These are phyloP conservation scores for Peronospora belbahrii DNA, from an alignment of 352 stramenopile genomes.

Conservation along the genomic window DNA sequence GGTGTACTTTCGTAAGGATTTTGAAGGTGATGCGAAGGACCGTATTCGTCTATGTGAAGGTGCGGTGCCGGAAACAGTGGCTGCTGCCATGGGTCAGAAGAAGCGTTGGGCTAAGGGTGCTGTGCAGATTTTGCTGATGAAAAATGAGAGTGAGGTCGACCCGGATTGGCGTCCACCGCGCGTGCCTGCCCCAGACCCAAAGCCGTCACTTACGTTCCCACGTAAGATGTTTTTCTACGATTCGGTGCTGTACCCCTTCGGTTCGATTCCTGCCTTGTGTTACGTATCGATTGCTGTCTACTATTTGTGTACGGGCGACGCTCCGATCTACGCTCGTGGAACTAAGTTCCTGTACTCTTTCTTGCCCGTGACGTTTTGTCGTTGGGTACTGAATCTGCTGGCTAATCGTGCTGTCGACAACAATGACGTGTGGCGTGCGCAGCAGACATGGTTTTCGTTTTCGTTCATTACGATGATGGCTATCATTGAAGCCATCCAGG, in stretches of 20 bases:
- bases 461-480: conserved; percentile 84
- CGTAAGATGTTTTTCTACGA: conserved; percentile 89
- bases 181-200: conserved; percentile 74
- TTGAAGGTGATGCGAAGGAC: conserved; percentile 79
- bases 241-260: conserved; percentile 84
- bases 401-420: conserved; percentile 84
- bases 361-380: conserved; percentile 71
- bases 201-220: conserved; percentile 70
- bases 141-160: conserved; percentile 85
- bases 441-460: conserved; percentile 89
- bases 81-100: conserved; percentile 75
- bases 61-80: conserved; percentile 75
- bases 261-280: conserved; percentile 77
- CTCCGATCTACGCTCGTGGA: conserved; percentile 79
- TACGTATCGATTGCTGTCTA: conserved; percentile 82
- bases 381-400: conserved; percentile 78
- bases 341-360: conserved; percentile 82
- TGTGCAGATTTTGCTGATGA: conserved; percentile 86
- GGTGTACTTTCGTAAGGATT: conserved; percentile 88
- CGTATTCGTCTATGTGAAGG: conserved; percentile 82
- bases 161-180: conserved; percentile 79
- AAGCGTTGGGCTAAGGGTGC: conserved; percentile 88
- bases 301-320: conserved; percentile 80
- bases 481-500: conserved; percentile 75
- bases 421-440: conserved; percentile 84